Conservation (phyloP, 2,329 filamentous ascomycete genomes). For the Aspergillus sclerotialis region DNA sequence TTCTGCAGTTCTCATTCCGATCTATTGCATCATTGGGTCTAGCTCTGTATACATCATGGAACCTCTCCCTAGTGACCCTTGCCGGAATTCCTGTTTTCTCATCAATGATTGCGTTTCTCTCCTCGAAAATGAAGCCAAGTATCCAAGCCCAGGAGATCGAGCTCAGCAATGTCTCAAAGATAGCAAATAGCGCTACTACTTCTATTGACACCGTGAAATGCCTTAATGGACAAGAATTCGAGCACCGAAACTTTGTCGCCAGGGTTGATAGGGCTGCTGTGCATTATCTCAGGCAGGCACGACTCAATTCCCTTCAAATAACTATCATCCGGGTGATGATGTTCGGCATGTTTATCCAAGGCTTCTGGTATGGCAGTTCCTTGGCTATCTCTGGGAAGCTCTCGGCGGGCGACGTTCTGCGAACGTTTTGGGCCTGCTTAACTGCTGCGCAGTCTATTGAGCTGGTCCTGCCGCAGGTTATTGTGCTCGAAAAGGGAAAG, state of each 20-base stretch:
- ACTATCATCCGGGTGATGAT: conserved; percentile 68
- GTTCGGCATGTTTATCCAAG: conserved; percentile 72
- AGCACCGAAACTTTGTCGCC: conserved; percentile 58
- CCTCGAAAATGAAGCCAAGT: conserved; percentile 54
- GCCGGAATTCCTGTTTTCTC: conserved; percentile 64
- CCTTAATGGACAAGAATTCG: conserved; percentile 68
- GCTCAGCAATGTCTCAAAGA: conserved; percentile 64
- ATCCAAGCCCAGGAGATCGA: conserved; percentile 63
- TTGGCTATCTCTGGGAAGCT: conserved; percentile 56
- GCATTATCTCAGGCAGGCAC: conserved; percentile 62
- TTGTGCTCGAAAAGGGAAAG: conserved; percentile 72
- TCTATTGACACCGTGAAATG: conserved; percentile 82
- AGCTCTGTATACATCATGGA: conserved; percentile 76
- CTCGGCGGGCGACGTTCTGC: conserved; percentile 63
- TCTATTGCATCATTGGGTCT: conserved; percentile 60
- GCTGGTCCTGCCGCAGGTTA: conserved; percentile 65
- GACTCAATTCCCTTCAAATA: conserved; percentile 64
- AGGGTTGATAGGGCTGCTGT: conserved; percentile 53
- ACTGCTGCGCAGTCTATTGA: conserved; percentile 70
- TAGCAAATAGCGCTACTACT: conserved; percentile 60
- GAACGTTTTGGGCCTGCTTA: conserved; percentile 77
- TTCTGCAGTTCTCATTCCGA: conserved; percentile 59
- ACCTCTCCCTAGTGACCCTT: conserved; percentile 71
- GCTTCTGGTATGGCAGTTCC: conserved; percentile 79
- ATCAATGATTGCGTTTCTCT: conserved; percentile 53